These are phyloP conservation scores for Coemansia sp. DNA, from an alignment of 192 early-diverging fungal species.

Conservation along the genomic window DNA sequence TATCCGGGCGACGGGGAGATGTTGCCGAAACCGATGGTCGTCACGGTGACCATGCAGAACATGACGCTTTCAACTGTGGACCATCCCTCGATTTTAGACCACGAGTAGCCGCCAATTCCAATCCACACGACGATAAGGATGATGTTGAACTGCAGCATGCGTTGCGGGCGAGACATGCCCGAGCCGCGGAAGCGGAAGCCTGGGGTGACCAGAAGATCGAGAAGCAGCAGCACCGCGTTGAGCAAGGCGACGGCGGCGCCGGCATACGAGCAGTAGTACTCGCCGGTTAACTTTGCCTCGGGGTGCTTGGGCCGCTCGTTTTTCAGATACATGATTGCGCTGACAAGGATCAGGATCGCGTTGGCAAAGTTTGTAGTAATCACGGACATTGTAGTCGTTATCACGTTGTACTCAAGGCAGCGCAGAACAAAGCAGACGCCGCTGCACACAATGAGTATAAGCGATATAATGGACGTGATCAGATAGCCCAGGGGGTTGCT, in stretches of 20 bases:
- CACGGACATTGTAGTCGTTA: slow-evolving; percentile 31
- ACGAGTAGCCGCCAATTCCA: slow-evolving; percentile 50
- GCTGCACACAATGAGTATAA: slow-evolving; percentile 38
- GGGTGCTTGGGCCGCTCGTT: slow-evolving; percentile 40
- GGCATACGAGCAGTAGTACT: slow-evolving; percentile 51
- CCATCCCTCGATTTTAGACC: slow-evolving; percentile 53
- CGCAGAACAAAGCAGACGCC: slow-evolving; percentile 51
- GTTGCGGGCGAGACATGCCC: slow-evolving; percentile 52
- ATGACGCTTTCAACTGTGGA: slow-evolving; percentile 42
- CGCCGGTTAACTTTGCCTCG: slow-evolving; percentile 42
- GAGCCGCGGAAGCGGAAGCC: slow-evolving; percentile 53
- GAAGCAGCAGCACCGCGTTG: slow-evolving; percentile 38
- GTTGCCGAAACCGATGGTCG: slow-evolving; percentile 53
- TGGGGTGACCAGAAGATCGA: slow-evolving; percentile 42
- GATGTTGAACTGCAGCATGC: slow-evolving; percentile 52
- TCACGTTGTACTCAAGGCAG: slow-evolving; percentile 48
- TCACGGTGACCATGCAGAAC: slow-evolving; percentile 53
- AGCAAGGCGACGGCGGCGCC: slow-evolving; percentile 43
- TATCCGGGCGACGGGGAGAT: slow-evolving; percentile 34
- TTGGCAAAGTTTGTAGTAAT: slow-evolving; percentile 45
- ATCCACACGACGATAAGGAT: slow-evolving; percentile 52
- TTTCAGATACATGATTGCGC: slow-evolving; percentile 43
- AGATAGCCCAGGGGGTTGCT: slow-evolving; percentile 43
- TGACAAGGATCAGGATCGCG: slow-evolving; percentile 39
- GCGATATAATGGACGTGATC: slow-evolving; percentile 43